phyloP scores from a whole-genome alignment of 1,284 basidiomycete species.

The Xerocomus minutiporus region DNA sequence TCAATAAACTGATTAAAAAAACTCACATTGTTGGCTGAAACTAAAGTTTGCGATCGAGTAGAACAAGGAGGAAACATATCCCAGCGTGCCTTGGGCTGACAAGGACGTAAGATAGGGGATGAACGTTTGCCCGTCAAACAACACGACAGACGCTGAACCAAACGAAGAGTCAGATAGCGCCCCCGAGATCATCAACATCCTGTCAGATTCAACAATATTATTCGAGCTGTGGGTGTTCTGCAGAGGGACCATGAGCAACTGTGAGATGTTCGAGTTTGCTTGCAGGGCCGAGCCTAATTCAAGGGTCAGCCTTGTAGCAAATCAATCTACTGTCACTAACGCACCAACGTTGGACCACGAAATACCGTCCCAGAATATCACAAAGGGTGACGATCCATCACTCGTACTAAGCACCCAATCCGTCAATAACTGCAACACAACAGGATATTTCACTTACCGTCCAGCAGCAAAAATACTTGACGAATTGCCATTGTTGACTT shows the following conservation, averaged over 20 bases:
- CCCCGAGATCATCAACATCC: conserved; percentile 90
- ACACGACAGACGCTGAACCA: conserved; percentile 77
- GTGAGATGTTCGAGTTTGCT: conserved; percentile 62
- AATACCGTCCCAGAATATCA: conserved; percentile 78
- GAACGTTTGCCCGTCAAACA: conserved; percentile 84
- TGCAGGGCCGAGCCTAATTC: conserved; percentile 50
- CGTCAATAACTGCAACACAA: background rate
- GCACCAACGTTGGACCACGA: conserved; percentile 67
- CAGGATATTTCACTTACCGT: conserved; percentile 42
- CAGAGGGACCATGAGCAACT: conserved; percentile 88
- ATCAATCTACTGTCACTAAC: conserved; percentile 15
- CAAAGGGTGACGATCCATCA: conserved; percentile 62
- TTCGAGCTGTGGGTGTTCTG: conserved; percentile 68
- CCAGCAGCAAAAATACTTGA: conserved; percentile 91
- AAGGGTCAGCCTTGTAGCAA: background rate
- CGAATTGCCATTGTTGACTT: conserved; percentile 76
- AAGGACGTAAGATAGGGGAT: conserved; percentile 81
- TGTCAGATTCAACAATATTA: conserved; percentile 74
- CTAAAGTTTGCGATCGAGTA: conserved; percentile 73
- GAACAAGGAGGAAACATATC: conserved; percentile 77
- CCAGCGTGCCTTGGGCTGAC: conserved; percentile 63
- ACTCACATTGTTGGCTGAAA: conserved; percentile 69
- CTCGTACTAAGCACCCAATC: conserved; percentile 38
- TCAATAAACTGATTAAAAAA: background rate
- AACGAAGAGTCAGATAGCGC: conserved; percentile 64